A percentile compares a stretch with the other conserved stretches of the same genome.
These are phyloP conservation scores for Plasmodiophora brassicae DNA, from an alignment of 208 protist genomes.

Conservation along the genomic window DNA sequence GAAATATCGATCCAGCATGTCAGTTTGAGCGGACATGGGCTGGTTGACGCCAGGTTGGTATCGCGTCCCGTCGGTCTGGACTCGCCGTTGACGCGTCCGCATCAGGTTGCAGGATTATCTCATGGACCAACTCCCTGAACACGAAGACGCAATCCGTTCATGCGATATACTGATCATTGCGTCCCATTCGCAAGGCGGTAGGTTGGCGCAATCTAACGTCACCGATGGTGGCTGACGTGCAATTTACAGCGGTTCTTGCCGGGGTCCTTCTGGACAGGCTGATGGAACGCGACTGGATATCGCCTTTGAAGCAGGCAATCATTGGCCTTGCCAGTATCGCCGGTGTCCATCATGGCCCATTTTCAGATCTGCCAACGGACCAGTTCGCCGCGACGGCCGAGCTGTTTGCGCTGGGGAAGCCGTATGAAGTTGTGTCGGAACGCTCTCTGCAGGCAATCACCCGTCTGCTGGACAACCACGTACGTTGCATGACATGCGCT, in stretches of 20 bases:
- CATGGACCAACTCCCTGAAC: neutral
- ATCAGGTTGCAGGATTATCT: neutral
- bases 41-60: neutral
- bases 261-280: neutral
- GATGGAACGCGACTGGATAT: neutral
- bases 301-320: neutral
- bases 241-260: neutral
- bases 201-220: neutral
- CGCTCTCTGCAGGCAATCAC: neutral
- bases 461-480: neutral
- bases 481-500: no score
- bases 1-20: neutral
- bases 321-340: neutral
- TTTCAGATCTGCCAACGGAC: neutral
- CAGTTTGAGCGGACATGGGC: neutral
- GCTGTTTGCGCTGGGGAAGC: neutral
- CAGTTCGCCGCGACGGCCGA: neutral
- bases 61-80: neutral
- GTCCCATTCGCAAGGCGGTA: slow-evolving; percentile 7
- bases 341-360: neutral
- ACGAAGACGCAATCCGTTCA: neutral
- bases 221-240: neutral
- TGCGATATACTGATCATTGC: neutral
- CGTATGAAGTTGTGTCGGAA: neutral
- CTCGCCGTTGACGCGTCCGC: neutral